Percentiles rank a stretch among this genome's conserved stretches.
These are phyloP conservation scores for Polyporus arcularius DNA, from an alignment of 768 basidiomycete species.

Conservation along the genomic window DNA sequence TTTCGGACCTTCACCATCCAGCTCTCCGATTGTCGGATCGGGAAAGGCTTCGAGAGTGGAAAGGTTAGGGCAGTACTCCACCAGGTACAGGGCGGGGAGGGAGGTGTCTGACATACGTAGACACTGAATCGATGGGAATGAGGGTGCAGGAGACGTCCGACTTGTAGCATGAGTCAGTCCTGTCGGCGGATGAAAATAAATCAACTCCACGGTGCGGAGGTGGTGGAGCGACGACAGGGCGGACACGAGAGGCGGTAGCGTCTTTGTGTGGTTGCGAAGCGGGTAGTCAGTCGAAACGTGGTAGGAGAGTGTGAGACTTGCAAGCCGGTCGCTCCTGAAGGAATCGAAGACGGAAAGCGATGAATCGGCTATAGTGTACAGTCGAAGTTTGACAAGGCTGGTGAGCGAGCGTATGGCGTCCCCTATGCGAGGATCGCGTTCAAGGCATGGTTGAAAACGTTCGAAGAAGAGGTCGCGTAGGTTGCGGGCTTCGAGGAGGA, in stretches of 20 bases:
- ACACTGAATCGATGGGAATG: background rate
- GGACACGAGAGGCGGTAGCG: background rate
- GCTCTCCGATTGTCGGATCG: background rate
- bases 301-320: constrained; percentile 2
- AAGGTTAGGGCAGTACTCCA: background rate
- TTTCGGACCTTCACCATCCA: background rate
- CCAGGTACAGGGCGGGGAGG: background rate
- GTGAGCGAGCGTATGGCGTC: background rate
- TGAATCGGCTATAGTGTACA: background rate
- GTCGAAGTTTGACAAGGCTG: background rate
- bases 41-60: background rate
- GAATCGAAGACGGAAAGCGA: no score
- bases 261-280: background rate
- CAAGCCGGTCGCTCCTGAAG: no score
- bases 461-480: constrained; percentile 1
- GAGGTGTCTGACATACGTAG: constrained; percentile 1
- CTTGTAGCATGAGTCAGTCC: background rate
- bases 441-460: constrained; percentile 1
- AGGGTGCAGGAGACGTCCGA: no score
- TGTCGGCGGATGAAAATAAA: background rate
- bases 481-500: background rate
- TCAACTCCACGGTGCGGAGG: constrained; percentile 1
- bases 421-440: background rate
- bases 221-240: background rate
- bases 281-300: background rate